Conservation (phyloP, 768 basidiomycete species). For the Rhodocollybia butyracea region DNA sequence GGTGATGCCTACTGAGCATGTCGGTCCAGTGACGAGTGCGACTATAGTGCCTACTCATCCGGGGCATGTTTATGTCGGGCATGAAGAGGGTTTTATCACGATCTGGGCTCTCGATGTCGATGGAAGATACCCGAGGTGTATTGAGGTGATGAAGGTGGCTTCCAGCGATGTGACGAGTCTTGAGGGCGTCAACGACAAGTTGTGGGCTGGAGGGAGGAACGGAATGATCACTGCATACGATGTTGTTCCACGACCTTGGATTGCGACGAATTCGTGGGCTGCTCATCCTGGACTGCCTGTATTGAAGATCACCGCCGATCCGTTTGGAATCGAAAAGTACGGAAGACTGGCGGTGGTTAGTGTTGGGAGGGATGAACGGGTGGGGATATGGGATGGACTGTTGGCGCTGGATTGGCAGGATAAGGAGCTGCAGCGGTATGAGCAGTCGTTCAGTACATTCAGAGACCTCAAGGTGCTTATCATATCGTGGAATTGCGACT, state of each 20-base stretch:
- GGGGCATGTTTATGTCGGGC: slow-evolving; percentile 74
- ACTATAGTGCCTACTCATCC: slow-evolving; percentile 70
- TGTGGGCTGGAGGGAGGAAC: slow-evolving; percentile 88
- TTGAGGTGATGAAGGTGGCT: slow-evolving; percentile 77
- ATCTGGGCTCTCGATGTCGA: slow-evolving; percentile 60
- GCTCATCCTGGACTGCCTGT: slow-evolving; percentile 69
- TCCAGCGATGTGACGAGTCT: slow-evolving; percentile 78
- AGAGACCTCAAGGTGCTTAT: slow-evolving; percentile 74
- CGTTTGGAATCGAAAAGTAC: slow-evolving; percentile 64
- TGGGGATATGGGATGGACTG: slow-evolving; percentile 89
- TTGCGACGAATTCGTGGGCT: slow-evolving; percentile 83
- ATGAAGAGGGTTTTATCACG: slow-evolving; percentile 87
- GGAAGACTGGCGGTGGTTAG: slow-evolving; percentile 72
- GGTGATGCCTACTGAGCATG: slow-evolving; percentile 61
- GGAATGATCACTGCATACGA: slow-evolving; percentile 85
- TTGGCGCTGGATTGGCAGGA: slow-evolving; percentile 73
- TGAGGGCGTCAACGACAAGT: slow-evolving; percentile 75
- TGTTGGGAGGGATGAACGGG: slow-evolving; percentile 65
- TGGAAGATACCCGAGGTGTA: slow-evolving; percentile 40
- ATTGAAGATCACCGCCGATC: slow-evolving; percentile 63
- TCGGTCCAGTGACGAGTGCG: slow-evolving; percentile 82
- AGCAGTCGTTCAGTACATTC: slow-evolving; percentile 69
- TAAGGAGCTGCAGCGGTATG: slow-evolving; percentile 19
- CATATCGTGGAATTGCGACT: slow-evolving; percentile 92
- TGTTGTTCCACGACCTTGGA: slow-evolving; percentile 71